Evolutionary conservation across 2,329 filamentous ascomycete genomes (phyloP).

Genomic region (Leptographium radiaticola): DNA sequence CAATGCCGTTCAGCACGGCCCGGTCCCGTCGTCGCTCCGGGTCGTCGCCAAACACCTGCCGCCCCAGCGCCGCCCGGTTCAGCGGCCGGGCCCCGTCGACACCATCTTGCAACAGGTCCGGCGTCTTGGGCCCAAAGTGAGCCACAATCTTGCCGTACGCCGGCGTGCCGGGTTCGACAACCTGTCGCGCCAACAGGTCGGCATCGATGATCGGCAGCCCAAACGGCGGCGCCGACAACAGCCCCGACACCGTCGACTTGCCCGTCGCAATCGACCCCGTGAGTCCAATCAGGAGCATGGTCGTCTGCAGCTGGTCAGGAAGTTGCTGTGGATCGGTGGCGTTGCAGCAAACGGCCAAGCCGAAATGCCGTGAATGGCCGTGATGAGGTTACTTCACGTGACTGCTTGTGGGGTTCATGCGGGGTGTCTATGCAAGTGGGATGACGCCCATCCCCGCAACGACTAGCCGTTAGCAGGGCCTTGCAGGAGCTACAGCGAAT

Average conservation of each 20-base stretch:
- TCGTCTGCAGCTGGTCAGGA: neutral
- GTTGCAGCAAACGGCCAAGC: too few relatives aligned
- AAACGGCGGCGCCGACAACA: conserved; percentile 71
- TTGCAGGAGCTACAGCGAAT: too few relatives aligned
- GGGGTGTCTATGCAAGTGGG: too few relatives aligned
- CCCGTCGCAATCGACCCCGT: conserved; percentile 96
- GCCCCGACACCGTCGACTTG: conserved; percentile 85
- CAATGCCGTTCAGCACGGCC: conserved; percentile 70
- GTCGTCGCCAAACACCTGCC: conserved; percentile 71
- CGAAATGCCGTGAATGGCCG: too few relatives aligned
- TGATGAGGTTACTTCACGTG: too few relatives aligned
- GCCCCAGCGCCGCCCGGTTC: conserved; percentile 74
- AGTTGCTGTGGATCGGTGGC: too few relatives aligned
- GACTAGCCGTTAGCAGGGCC: too few relatives aligned
- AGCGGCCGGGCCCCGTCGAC: conserved; percentile 34
- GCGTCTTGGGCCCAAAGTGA: conserved; percentile 71
- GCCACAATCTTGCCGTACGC: conserved; percentile 74
- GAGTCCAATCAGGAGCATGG: conserved; percentile 91
- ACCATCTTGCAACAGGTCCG: conserved; percentile 70
- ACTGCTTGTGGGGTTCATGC: too few relatives aligned
- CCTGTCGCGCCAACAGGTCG: conserved; percentile 80
- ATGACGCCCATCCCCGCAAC: too few relatives aligned
- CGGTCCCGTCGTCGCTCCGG: conserved; percentile 60
- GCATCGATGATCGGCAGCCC: conserved; percentile 86
- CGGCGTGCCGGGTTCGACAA: conserved; percentile 80